phyloP scores from a whole-genome alignment of 2,329 filamentous ascomycete species.

The Drechslerella stenobrocha region DNA sequence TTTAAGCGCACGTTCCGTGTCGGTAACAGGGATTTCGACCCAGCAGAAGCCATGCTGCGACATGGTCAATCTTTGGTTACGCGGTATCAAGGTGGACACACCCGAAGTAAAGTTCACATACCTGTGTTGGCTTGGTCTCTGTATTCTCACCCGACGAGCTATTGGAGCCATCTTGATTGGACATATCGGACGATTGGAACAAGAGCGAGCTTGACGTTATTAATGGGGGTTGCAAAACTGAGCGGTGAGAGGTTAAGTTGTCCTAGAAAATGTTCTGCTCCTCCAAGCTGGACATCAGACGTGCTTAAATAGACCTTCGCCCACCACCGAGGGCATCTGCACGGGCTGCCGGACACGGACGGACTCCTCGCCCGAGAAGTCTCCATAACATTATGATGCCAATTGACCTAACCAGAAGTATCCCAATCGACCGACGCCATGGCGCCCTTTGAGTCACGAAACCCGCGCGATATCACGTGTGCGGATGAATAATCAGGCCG shows the following conservation, averaged over 20 bases:
- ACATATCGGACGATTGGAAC: too few species aligned
- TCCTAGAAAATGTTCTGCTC: too few species aligned
- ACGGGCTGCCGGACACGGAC: not conserved
- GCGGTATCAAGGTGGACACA: not conserved
- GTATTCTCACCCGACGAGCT: not conserved
- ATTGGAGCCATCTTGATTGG: too few species aligned
- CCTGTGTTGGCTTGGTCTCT: constrained; percentile 22
- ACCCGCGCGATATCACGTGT: constrained; percentile 37
- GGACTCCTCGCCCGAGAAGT: not conserved
- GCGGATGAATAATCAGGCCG: constrained; percentile 47
- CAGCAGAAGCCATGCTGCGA: constrained; percentile 31
- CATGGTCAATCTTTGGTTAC: not conserved
- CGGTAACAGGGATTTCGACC: constrained; percentile 43
- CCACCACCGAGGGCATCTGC: too few species aligned
- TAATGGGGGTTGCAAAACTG: too few species aligned
- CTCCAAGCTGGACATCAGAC: not conserved
- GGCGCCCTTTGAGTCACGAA: not conserved
- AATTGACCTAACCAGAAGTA: not conserved
- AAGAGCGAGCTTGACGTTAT: too few species aligned
- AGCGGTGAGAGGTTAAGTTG: too few species aligned
- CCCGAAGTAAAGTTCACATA: constrained; percentile 8
- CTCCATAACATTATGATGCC: not conserved
- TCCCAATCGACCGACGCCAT: not conserved
- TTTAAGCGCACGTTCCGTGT: constrained; percentile 35
- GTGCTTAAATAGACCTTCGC: not conserved